These are phyloP conservation scores for Astrothelium subdiscretum DNA, from an alignment of 495 filamentous ascomycete genomes.

Conservation along the genomic window DNA sequence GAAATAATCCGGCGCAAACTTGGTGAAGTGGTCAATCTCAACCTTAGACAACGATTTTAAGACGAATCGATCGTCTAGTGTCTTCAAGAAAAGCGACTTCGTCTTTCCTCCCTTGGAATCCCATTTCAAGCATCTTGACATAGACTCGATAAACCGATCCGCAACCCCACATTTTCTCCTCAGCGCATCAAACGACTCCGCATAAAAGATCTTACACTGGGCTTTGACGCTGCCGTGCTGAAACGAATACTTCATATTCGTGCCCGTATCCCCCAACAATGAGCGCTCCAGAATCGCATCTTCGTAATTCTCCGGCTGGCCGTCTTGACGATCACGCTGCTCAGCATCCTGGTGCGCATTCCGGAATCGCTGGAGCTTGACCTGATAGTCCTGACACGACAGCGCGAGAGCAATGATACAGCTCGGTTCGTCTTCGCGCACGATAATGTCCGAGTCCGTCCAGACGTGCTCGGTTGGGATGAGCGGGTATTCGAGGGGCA, in stretches of 20 bases:
- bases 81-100: conserved; percentile 96
- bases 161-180: conserved; percentile 84
- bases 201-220: conserved; percentile 96
- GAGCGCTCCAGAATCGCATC: conserved; percentile 25
- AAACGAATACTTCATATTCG: conserved; percentile 91
- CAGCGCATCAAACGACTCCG: conserved; percentile 93
- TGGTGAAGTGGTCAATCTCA: conserved; percentile 86
- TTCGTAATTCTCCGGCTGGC: conserved; percentile 16
- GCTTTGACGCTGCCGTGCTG: conserved; percentile 82
- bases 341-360: conserved; percentile 30
- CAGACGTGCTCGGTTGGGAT: conserved; percentile 86
- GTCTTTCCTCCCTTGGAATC: conserved; percentile 98
- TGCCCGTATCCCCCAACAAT: conserved; percentile 72
- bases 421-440: conserved; percentile 93
- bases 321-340: neutral
- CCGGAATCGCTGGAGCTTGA: conserved; percentile 64
- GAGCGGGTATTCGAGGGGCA: conserved; percentile 85
- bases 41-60: conserved; percentile 80
- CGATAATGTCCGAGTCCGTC: conserved; percentile 93
- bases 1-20: conserved; percentile 94
- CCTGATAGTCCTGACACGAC: conserved; percentile 70
- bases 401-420: conserved; percentile 90
- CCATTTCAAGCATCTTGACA: conserved; percentile 94
- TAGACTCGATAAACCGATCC: conserved; percentile 86
- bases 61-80: conserved; percentile 86